phyloP scores from a whole-genome alignment of 352 stramenopile genomes.

The Globisporangium emineosum region DNA sequence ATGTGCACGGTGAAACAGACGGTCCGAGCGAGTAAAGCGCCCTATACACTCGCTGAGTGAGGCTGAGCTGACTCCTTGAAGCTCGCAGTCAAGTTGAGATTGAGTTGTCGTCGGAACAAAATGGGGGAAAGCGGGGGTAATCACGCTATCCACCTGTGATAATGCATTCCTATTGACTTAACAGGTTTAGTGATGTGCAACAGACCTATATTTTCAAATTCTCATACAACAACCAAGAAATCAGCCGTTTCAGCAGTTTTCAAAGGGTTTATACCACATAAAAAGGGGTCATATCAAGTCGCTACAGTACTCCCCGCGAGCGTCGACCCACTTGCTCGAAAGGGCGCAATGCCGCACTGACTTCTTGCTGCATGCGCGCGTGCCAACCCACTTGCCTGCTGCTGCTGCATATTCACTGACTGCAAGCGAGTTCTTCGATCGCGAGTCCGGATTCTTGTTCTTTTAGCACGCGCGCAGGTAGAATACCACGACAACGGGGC shows the following conservation, averaged over 20 bases:
- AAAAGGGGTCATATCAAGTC: not conserved
- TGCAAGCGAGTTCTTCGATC: not conserved
- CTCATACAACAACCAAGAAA: not conserved
- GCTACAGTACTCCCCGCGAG: not conserved
- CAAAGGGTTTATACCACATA: not conserved
- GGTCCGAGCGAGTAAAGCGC: not conserved
- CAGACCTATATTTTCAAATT: not conserved
- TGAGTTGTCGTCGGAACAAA: slow-evolving; percentile 3
- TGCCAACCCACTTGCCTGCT: not conserved
- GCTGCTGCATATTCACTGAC: not conserved
- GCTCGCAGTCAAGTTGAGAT: no score
- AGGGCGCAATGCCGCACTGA: not conserved
- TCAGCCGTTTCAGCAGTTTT: not conserved
- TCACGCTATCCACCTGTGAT: not conserved
- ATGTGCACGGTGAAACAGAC: slow-evolving; percentile 4
- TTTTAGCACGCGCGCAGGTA: not conserved
- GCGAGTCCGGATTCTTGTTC: not conserved
- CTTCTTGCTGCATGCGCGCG: not conserved
- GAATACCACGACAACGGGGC: not conserved
- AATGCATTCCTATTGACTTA: not conserved
- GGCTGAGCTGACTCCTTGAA: slow-evolving; percentile 19
- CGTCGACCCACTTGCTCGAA: not conserved
- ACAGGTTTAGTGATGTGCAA: not conserved
- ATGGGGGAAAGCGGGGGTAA: not conserved
- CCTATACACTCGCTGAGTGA: slow-evolving; percentile 1